Percentiles rank a stretch among this genome's conserved stretches.
These are phyloP conservation scores for Rhizomucor miehei DNA, from an alignment of 371 early-diverging fungal genomes.

Conservation along the genomic window DNA sequence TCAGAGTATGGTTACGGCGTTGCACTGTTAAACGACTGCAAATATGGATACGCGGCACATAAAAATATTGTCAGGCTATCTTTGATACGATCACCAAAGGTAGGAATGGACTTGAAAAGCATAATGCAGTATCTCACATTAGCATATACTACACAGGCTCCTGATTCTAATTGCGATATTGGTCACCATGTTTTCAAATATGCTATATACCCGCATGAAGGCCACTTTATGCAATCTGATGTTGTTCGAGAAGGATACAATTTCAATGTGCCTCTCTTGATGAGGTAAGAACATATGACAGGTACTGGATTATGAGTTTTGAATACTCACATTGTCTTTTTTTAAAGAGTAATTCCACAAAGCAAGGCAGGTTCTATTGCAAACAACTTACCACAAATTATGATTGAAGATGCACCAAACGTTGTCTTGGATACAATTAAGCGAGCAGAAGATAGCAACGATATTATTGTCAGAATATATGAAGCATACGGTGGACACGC, in stretches of 20 bases:
- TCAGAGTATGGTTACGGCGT: conserved; percentile 94
- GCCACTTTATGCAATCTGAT: conserved; percentile 72
- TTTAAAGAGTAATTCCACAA: conserved; percentile 8
- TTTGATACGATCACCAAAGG: conserved; percentile 86
- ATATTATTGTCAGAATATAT: conserved; percentile 79
- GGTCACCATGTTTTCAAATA: conserved; percentile 82
- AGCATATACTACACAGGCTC: too few relatives aligned
- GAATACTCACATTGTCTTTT: neutral
- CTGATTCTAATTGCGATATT: conserved; percentile 63
- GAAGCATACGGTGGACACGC: conserved; percentile 94
- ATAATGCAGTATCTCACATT: too few relatives aligned
- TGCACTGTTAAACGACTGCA: conserved; percentile 91
- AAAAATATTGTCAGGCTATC: conserved; percentile 82
- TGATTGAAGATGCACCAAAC: conserved; percentile 61
- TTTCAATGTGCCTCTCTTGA: conserved; percentile 81
- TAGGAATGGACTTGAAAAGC: too few relatives aligned
- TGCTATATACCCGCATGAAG: conserved; percentile 87
- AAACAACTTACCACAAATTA: conserved; percentile 43
- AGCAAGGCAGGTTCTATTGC: conserved; percentile 5
- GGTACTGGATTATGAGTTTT: too few relatives aligned
- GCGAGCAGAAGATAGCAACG: conserved; percentile 72
- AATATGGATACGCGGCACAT: conserved; percentile 83
- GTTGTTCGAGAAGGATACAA: conserved; percentile 86
- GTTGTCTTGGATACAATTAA: conserved; percentile 89
- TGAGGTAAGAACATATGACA: conserved; percentile 40